Base-by-base conservation (phyloP, 345 rosid genomes). In the Litchi chinensis region DNA sequence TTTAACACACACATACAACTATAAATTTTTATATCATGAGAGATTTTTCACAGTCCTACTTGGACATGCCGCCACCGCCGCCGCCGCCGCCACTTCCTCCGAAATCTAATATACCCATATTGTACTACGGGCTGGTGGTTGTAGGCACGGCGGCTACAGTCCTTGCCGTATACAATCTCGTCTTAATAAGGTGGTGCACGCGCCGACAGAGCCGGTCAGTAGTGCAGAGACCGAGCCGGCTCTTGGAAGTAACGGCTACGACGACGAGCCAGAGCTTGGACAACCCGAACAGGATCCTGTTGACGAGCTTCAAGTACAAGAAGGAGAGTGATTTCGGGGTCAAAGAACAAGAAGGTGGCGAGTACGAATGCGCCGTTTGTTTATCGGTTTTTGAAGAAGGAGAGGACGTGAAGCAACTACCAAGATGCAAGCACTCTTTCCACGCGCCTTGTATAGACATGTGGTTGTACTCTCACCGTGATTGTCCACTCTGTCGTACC, bases 71-170 rank as follows among this genome's bases (percentile, higher is more conserved):
- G 8, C 64, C 73, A 4, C 75, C 72, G 0, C 50, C 69, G 0
- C n/a, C n/a, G n/a, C n/a, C n/a, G n/a, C 76, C 76, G 1, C 84
- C 81, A 0, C 76, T 56, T 3, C 60, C 82, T 0, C 41, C 73
- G 4, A 84, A 75, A 46, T 68, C 83, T 21, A 80, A 78, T 73
- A 19, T 86, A 75, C 82, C 88, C 68, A 87, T 86, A 88, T 77
- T 87, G 10, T 90, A 89, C 56, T 87, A 87, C 19, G 88, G 90
- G 71, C 84, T 90, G 0, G 70, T 63, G 2, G 83, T 86, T 8
- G 82, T 82, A 3, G 87, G 85, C 60, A 77, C 87, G 12, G 81
- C 89, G 1, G 86, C 84, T 21, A 6, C 82, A 10, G 54, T 79
- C 3, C 79, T 88, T 11, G 81, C 69, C 69, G 3, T 75, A 15